phyloP scores from a whole-genome alignment of 441 rosid genomes.

The Euphorbia celastroides region DNA sequence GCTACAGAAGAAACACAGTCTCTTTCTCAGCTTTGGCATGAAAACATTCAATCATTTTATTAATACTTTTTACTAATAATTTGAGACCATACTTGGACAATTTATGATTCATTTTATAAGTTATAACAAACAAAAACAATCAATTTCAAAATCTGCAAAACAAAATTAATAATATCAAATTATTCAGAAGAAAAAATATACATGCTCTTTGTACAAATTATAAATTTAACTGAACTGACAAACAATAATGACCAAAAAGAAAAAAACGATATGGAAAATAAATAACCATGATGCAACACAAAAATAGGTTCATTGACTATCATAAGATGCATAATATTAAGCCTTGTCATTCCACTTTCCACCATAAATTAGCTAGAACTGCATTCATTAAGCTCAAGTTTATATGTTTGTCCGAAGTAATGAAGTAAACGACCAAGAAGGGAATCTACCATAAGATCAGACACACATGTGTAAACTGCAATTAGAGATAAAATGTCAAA shows the following conservation, averaged over 20 bases:
- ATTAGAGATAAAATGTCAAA: background rate
- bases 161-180: background rate
- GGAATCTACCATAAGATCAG: background rate
- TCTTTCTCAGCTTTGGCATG: background rate
- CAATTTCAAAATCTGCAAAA: background rate
- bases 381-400: background rate
- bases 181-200: background rate
- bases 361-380: background rate
- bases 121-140: background rate
- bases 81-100: background rate
- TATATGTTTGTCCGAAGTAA: background rate
- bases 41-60: background rate
- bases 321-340: background rate
- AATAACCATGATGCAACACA: background rate
- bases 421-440: background rate
- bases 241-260: background rate
- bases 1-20: background rate
- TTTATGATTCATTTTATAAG: background rate
- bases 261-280: background rate
- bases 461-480: background rate
- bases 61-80: background rate
- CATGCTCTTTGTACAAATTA: background rate
- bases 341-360: background rate
- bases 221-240: background rate
- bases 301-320: background rate